phyloP scores from a whole-genome alignment of 2,329 filamentous ascomycete species.

The Fusarium proliferatum region DNA sequence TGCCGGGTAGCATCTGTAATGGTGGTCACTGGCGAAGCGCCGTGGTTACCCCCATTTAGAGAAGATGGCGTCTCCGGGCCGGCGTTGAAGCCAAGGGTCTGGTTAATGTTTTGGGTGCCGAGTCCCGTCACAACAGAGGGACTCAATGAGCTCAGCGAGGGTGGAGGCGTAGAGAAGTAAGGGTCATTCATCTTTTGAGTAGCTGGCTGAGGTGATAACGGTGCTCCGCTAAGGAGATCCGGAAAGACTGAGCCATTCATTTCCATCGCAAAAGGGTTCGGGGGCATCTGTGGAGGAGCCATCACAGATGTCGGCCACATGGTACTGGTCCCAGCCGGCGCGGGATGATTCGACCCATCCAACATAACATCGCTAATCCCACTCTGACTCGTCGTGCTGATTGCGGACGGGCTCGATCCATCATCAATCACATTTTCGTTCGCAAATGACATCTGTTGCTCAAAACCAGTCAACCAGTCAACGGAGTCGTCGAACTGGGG shows the following conservation, averaged over 20 bases:
- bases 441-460: conserved; percentile 77
- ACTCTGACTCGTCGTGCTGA: conserved; percentile 94
- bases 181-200: conserved; percentile 76
- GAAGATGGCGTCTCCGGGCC: conserved; percentile 80
- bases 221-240: conserved; percentile 77
- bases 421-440: conserved; percentile 90
- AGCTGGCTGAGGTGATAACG: conserved; percentile 82
- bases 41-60: conserved; percentile 71
- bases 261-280: conserved; percentile 79
- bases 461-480: conserved; percentile 85
- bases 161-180: conserved; percentile 82
- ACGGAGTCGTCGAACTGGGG: conserved; percentile 80
- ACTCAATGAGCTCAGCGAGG: conserved; percentile 78
- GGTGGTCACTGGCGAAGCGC: conserved; percentile 69
- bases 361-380: conserved; percentile 92
- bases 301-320: conserved; percentile 79
- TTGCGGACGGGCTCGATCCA: conserved; percentile 93
- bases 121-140: conserved; percentile 76
- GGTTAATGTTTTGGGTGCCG: conserved; percentile 69
- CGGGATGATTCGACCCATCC: conserved; percentile 78
- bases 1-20: conserved; percentile 73
- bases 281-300: conserved; percentile 73
- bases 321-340: conserved; percentile 63
- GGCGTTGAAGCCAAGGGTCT: conserved; percentile 71
- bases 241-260: conserved; percentile 79